Evolutionary conservation across 2,329 filamentous ascomycete genomes (phyloP), one percentile per base, ranked within the genome.

Genomic region (Fusarium albidum): DNA sequence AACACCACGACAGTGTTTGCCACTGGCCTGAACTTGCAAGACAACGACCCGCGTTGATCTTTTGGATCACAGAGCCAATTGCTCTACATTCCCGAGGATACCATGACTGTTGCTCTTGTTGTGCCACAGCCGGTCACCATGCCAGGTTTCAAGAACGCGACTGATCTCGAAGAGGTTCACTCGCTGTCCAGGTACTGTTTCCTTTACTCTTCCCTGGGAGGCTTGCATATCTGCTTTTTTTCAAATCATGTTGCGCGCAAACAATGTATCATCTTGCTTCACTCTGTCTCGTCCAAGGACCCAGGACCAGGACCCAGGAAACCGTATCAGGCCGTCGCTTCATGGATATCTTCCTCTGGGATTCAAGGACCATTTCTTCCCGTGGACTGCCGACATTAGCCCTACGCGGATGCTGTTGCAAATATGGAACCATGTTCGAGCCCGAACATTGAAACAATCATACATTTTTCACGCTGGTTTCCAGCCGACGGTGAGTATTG

Each of bases 181-280:
- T 82, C 80, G 69, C 79, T 83, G 70, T 78, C 81, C 77, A 86
- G 83, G 83, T 86, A 86, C 76, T 83, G 79, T 79, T 79, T 77
- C 72, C 72, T 77, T 76, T 71, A 64, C 67, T 71, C 70, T 72
- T 71, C 69, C 75, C 73, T 73, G 77, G 75, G 73, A 73, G 66
- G 60, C 68, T 69, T 72, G 69, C 70, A 65, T n/a, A n/a, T 76
- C 68, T 73, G 65, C 49, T 72, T 68, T 73, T 52, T 27, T n/a
- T n/a, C n/a, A 5, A 31, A 35, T 65, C 55, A 60, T 69, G 66
- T 71, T 55, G 52, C 48, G 53, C 61, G 49, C 61, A 61, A 61
- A 48, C 67, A 63, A 56, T 74, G 71, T 74, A 64, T 42, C 26
- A 44, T 55, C 64, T 69, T 64, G 50, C 57, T 64, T 65, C 59